Base-by-base conservation (phyloP, 2,329 filamentous ascomycete genomes). In the Sporothrix humicola region DNA sequence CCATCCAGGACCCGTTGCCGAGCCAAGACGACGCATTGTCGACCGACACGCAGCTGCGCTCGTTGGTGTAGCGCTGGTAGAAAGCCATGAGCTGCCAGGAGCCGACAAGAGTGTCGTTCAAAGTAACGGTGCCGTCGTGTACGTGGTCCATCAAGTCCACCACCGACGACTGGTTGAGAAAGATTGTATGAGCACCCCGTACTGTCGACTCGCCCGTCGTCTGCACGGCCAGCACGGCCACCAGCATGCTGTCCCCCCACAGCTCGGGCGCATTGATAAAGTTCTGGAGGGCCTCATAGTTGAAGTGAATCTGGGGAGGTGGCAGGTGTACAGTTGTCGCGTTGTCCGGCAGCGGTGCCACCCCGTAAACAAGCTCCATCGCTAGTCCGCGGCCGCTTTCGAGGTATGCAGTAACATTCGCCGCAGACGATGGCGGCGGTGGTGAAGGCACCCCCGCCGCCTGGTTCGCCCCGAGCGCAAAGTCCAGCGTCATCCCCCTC, bases 351-450 rank as follows among this genome's bases (percentile, higher is more conserved):
- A 84, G 72, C 0, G 77, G 78, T 0, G 77, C 76, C 23, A 80
- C 79, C 74, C 79, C 81, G 7, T 77, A 74, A 8, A 77, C 73
- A 69, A 84, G 71, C 73, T 83, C 77, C 79, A 79, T 81, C 66
- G 78, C 74, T 3, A 82, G 76, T 0, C 82, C 83, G 4, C 81
- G 79, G 65, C 80, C 78, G n/a, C 79, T 75, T 2, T 42, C 5
- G 2, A 56, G n/a, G n/a, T n/a, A n/a, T n/a, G n/a, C n/a, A n/a
- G n/a, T n/a, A n/a, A n/a, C n/a, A n/a, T n/a, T n/a, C n/a, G n/a
- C n/a, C n/a, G n/a, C n/a, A n/a, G n/a, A n/a, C n/a, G n/a, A n/a
- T n/a, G 66, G 66, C 20, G 66, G 66, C 12, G 75, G 71, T 1
- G 69, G 61, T 13, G 77, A 73, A 0, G 78, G 78, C 42, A 79